Evolutionary conservation across 208 protist genomes (phyloP).

Genomic region (Crithidia bombi): DNA sequence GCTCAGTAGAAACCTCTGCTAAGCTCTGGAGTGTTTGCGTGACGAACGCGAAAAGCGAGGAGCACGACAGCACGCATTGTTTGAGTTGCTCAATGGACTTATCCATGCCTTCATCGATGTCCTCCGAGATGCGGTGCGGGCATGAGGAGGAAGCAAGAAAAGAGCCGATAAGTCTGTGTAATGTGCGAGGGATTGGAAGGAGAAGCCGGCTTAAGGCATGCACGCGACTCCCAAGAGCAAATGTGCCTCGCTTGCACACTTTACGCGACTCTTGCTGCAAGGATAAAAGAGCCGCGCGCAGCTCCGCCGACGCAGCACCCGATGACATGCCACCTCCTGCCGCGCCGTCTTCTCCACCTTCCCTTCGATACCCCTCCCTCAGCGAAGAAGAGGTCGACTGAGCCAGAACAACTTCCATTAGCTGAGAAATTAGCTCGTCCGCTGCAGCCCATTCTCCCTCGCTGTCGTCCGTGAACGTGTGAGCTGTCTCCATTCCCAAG

Average conservation of each 20-base stretch:
- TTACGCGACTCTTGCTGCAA: conserved; percentile 7
- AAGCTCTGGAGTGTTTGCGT: conserved; percentile 26
- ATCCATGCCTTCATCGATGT: not conserved
- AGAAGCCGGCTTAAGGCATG: not conserved
- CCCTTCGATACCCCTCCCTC: no score
- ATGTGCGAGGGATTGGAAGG: not conserved
- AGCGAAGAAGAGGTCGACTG: not conserved
- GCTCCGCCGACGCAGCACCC: not conserved
- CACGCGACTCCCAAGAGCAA: not conserved
- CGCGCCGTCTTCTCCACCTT: not conserved
- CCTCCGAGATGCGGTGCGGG: not conserved
- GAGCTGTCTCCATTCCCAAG: conserved; percentile 4
- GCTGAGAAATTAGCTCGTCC: not conserved
- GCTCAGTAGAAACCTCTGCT: not conserved
- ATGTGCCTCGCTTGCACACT: not conserved
- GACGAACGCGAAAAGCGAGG: conserved; percentile 24
- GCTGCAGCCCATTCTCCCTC: not conserved
- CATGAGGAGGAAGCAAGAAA: not conserved
- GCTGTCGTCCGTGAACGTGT: not conserved
- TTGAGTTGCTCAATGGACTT: conserved; percentile 14
- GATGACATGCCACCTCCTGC: not conserved
- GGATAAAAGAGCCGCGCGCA: conserved; percentile 9
- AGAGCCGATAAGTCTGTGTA: conserved; percentile 5
- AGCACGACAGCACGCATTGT: conserved; percentile 14
- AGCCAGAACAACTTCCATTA: not conserved